phyloP scores from a whole-genome alignment of 1,284 basidiomycete genomes.

The Leccinum glutinopallens region DNA sequence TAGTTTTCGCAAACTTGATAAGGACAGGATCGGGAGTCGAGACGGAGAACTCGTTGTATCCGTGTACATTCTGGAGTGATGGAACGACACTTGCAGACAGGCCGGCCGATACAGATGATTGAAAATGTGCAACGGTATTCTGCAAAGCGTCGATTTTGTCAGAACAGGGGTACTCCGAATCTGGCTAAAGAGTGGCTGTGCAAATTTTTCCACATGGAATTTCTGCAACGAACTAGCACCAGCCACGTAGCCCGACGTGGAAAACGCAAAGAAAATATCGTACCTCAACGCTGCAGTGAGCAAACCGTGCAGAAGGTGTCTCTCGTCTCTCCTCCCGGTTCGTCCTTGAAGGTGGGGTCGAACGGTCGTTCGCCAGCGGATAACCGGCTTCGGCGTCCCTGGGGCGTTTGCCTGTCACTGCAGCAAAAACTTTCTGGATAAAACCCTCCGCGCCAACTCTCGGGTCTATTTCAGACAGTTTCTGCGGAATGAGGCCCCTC shows the following conservation, averaged over 20 bases:
- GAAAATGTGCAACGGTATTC: slow-evolving; percentile 70
- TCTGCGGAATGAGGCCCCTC: slow-evolving; percentile 31
- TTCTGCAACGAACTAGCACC: background rate
- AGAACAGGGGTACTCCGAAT: background rate
- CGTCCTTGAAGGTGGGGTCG: slow-evolving; percentile 10
- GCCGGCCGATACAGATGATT: slow-evolving; percentile 63
- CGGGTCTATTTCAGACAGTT: slow-evolving; percentile 40
- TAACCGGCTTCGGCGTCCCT: slow-evolving; percentile 32
- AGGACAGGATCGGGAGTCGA: slow-evolving; percentile 76
- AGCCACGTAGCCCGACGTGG: slow-evolving; percentile 8
- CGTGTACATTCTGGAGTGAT: slow-evolving; percentile 68
- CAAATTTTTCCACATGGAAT: slow-evolving; percentile 14
- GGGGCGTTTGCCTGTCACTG: slow-evolving; percentile 41
- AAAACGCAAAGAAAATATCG: background rate
- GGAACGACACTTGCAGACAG: slow-evolving; percentile 66
- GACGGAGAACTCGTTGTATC: slow-evolving; percentile 96
- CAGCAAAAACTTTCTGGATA: slow-evolving; percentile 45
- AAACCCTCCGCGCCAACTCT: slow-evolving; percentile 46
- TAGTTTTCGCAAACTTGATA: slow-evolving; percentile 89
- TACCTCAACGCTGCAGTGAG: slow-evolving; percentile 60
- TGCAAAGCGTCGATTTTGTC: slow-evolving; percentile 28
- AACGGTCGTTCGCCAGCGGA: slow-evolving; percentile 14
- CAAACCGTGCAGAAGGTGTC: slow-evolving; percentile 60
- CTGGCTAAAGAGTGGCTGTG: slow-evolving; percentile 16
- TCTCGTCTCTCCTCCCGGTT: slow-evolving; percentile 38